Conservation (phyloP, 2,329 filamentous ascomycete genomes). For the Hymenoscyphus occultus region DNA sequence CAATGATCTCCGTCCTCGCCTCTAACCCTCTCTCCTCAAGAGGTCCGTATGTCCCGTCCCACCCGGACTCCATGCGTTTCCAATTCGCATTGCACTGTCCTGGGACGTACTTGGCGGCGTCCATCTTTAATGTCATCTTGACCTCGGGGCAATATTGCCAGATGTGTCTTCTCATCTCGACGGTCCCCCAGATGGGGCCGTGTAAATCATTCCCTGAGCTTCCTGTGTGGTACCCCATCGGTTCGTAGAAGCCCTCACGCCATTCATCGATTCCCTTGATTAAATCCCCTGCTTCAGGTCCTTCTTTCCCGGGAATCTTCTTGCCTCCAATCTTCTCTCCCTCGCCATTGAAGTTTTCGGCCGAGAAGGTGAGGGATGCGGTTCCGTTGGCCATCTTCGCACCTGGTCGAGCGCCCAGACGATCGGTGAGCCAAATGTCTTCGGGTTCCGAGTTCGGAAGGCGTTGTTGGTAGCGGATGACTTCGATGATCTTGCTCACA, state of each 20-base stretch:
- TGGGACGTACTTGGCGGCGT: slow-evolving; percentile 49
- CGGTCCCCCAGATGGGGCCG: slow-evolving; percentile 48
- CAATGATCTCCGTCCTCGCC: slow-evolving; percentile 28
- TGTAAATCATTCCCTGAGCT: slow-evolving; percentile 47
- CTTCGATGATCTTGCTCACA: slow-evolving; percentile 51
- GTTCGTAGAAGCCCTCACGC: slow-evolving; percentile 52
- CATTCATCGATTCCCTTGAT: slow-evolving; percentile 48
- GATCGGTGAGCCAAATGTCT: slow-evolving; percentile 55
- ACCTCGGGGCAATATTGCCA: slow-evolving; percentile 58
- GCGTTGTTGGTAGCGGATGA: slow-evolving; percentile 48
- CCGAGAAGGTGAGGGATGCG: slow-evolving; percentile 48
- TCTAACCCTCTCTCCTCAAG: not conserved
- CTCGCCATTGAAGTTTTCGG: slow-evolving; percentile 46
- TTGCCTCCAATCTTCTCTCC: slow-evolving; percentile 30
- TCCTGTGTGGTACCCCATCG: slow-evolving; percentile 58
- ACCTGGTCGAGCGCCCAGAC: slow-evolving; percentile 48
- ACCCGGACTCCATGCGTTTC: slow-evolving; percentile 40
- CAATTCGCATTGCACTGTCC: slow-evolving; percentile 46
- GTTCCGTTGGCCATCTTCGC: slow-evolving; percentile 52
- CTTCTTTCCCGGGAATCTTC: slow-evolving; percentile 26
- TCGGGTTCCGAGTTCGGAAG: slow-evolving; percentile 47
- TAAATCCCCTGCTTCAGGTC: slow-evolving; percentile 28
- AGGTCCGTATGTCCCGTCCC: slow-evolving; percentile 23
- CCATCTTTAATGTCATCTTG: slow-evolving; percentile 56
- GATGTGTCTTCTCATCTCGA: slow-evolving; percentile 47